phyloP scores from a whole-genome alignment of 495 filamentous ascomycete genomes.

The Neurospora sp. region DNA sequence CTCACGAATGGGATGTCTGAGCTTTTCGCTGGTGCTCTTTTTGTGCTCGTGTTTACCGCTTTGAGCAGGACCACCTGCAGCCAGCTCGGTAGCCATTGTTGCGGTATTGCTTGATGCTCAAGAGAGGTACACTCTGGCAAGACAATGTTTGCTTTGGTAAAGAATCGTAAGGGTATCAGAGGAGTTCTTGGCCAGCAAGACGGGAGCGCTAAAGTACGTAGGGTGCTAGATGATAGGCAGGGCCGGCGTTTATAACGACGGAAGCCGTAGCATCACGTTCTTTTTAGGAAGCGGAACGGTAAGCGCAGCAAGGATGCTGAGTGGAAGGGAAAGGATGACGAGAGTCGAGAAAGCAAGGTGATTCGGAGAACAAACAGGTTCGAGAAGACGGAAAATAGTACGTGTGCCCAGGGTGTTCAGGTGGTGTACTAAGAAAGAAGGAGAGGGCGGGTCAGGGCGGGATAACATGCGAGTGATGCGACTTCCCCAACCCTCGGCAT shows the following conservation, averaged over 20 bases:
- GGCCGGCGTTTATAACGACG: neutral
- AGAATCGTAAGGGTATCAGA: neutral
- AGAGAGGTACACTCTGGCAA: neutral
- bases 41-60: conserved; percentile 9
- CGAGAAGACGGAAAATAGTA: neutral
- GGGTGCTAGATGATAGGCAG: neutral
- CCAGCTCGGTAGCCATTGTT: neutral
- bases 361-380: neutral
- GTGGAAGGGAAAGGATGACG: neutral
- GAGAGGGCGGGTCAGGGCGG: neutral
- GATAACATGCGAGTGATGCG: neutral
- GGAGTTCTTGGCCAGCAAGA: neutral
- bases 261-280: neutral
- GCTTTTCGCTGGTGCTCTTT: conserved; percentile 15
- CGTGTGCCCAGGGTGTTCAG: neutral
- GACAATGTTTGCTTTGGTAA: neutral
- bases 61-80: neutral
- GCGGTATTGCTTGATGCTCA: neutral
- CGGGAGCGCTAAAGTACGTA: neutral
- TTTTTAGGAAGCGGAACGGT: neutral
- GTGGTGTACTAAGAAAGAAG: neutral
- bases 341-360: neutral
- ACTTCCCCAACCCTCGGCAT: neutral
- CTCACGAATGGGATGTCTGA: conserved; percentile 29
- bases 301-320: neutral